Evolutionary conservation across 768 basidiomycete species (phyloP), one percentile per base, ranked within the genome.

Genomic region (Termitomyces sp.): DNA sequence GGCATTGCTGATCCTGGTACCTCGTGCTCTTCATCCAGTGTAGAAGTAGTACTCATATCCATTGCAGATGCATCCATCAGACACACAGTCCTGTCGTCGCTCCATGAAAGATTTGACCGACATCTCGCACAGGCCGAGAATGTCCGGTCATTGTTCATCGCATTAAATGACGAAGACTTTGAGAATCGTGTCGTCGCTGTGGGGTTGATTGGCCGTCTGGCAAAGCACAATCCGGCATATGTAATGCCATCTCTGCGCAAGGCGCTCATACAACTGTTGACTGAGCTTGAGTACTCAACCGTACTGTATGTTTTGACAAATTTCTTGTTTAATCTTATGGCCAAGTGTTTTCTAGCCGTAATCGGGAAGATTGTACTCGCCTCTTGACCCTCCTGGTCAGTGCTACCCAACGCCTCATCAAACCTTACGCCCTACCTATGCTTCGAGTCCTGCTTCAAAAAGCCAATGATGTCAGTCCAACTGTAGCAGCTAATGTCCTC

Each of bases 51-150:
- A 62, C 34, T 61, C 22, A 42, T 57, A 41, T 20, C 16, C 6
- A 56, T 20, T 42, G n/a, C 66, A 88, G 95, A 94, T 67, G 76
- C 92, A 1, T 78, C 75, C 24, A 98, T 98, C 61, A 83, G 97
- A 15, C 84, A 89, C 62, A 88, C 89, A 0, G 97, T 98, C 0
- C 80, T 99, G 20, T 82, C 85, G 2, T 87, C 88, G 4, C 79
- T 99, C 34, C 93, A 97, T 67, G 89, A 95, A 61, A 86, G 93
- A 22, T 98, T 99, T 64, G 97, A 99, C 70, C 91, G 93, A 61
- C 95, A 99, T 69, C 83, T 99, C 20, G 92, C 97, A 2, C 97
- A 98, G 73, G 95, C 96, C 0, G 97, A 98, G 73, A 95, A 98
- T 68, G 95, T 99, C n/a, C 85, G 95, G 15, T 95, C 93, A 12